Percentiles rank a stretch among this genome's conserved stretches.
phyloP scores from a whole-genome alignment of 495 filamentous ascomycete species.

The Aspergillus avenaceus region DNA sequence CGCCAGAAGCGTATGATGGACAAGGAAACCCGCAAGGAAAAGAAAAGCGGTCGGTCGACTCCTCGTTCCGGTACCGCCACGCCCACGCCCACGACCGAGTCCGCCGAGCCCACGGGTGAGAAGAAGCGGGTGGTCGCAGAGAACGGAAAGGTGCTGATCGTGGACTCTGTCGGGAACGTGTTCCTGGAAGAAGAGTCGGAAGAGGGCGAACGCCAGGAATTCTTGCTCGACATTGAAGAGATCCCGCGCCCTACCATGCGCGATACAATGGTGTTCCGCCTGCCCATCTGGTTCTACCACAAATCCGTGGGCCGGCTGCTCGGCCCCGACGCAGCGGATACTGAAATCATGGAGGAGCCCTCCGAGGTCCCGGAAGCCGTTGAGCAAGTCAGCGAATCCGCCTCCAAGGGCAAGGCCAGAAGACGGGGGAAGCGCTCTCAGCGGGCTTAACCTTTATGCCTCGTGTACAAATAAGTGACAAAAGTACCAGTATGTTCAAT shows the following conservation, averaged over 20 bases:
- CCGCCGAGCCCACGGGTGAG: conserved; percentile 56
- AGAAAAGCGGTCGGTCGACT: conserved; percentile 34
- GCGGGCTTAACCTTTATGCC: conserved; percentile 26
- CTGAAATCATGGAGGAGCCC: conserved; percentile 23
- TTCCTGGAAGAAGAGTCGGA: conserved; percentile 87
- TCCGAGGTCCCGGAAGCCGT: conserved; percentile 25
- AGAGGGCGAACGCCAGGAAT: conserved; percentile 78
- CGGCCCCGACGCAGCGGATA: conserved; percentile 17
- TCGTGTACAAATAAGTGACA: not conserved
- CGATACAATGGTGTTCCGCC: conserved; percentile 65
- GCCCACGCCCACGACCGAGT: conserved; percentile 45
- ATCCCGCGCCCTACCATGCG: conserved; percentile 59
- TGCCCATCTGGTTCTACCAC: conserved; percentile 64
- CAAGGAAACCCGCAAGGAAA: conserved; percentile 69
- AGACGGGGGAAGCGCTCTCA: conserved; percentile 33
- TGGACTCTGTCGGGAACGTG: conserved; percentile 87
- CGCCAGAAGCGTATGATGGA: conserved; percentile 85
- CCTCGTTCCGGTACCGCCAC: conserved; percentile 46
- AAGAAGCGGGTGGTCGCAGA: conserved; percentile 83
- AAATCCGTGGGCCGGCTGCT: conserved; percentile 53
- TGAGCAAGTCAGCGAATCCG: conserved; percentile 26
- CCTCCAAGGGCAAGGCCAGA: conserved; percentile 20
- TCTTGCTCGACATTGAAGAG: conserved; percentile 73
- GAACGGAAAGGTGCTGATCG: conserved; percentile 92
- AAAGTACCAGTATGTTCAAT: conserved; percentile 4